These are phyloP conservation scores for Penicillium carneum DNA, from an alignment of 2,329 filamentous ascomycete species.

Conservation along the genomic window DNA sequence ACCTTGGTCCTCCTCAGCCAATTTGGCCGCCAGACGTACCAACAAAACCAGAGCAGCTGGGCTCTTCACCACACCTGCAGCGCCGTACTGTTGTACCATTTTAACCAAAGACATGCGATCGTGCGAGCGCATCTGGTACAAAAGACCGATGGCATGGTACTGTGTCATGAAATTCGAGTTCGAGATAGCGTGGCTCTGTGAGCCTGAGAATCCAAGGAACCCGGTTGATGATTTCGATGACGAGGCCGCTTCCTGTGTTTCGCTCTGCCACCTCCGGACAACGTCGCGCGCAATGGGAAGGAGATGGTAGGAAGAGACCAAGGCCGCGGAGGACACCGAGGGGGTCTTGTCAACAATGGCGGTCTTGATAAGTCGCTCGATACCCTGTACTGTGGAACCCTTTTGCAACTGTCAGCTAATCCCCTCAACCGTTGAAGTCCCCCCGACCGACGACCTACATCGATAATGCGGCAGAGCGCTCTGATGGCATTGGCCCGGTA, in stretches of 20 bases:
- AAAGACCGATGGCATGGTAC: slow-evolving; percentile 94
- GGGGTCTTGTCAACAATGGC: slow-evolving; percentile 99
- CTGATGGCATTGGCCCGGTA: slow-evolving; percentile 96
- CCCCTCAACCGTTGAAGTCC: not conserved
- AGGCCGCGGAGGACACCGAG: slow-evolving; percentile 91
- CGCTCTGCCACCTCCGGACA: slow-evolving; percentile 95
- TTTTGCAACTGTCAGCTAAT: slow-evolving; percentile 50
- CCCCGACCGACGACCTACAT: slow-evolving; percentile 63
- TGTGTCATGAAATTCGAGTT: slow-evolving; percentile 97
- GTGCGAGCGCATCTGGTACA: slow-evolving; percentile 97
- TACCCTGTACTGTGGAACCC: slow-evolving; percentile 94
- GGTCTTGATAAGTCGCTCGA: slow-evolving; percentile 98
- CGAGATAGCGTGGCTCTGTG: slow-evolving; percentile 70
- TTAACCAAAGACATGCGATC: slow-evolving; percentile 98
- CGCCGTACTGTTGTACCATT: slow-evolving; percentile 99
- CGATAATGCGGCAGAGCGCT: slow-evolving; percentile 93
- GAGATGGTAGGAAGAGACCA: slow-evolving; percentile 96
- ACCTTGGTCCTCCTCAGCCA: slow-evolving; percentile 89
- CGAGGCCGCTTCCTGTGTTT: slow-evolving; percentile 94
- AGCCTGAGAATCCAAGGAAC: slow-evolving; percentile 88
- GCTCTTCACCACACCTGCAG: slow-evolving; percentile 90
- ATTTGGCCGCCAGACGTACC: slow-evolving; percentile 87
- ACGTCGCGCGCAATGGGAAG: slow-evolving; percentile 95
- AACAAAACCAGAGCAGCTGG: slow-evolving; percentile 91
- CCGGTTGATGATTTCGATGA: slow-evolving; percentile 86